Evolutionary conservation across 2,329 filamentous ascomycete genomes (phyloP), one percentile per base, ranked within the genome.

Genomic region (Dothideomycetidae sp.): DNA sequence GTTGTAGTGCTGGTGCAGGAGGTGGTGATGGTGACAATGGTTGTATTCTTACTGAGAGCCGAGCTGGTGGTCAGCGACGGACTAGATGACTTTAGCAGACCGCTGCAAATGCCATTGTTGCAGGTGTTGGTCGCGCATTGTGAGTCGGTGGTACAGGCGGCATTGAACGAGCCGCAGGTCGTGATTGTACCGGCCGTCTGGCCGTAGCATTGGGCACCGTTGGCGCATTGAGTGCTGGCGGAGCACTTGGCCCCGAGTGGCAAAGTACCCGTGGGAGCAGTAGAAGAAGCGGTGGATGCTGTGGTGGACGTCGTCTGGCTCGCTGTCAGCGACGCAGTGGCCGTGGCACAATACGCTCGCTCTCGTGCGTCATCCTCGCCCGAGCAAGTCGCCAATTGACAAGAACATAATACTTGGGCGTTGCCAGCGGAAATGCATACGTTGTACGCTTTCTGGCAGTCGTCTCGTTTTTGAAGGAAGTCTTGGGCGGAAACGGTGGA

Each of bases 71-170:
- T n/a, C 10, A 28, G 3, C 13, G 14, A 11, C 16, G 32, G 33
- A 16, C 36, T 19, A 4, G 40, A 31, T 3, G 42, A 38, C 12
- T 43, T 16, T 18, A 44, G 19, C 38, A 48, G 37, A 15, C 48
- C 48, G 16, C 42, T 47, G 45, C 48, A 51, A 17, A 51, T 33
- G 2, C 47, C 47, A 10, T 44, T 41, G 31, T 46, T 42, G 45
- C 48, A 51, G 10, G 46, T 48, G 36, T 51, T 51, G 44, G 33
- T 45, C 1, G 47, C 48, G 29, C 48, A 51, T 31, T 51, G 47
- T 14, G 32, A 28, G 33, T 50, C 42, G 14, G 12, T 32, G 2
- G 26, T 39, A 41, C 48, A 51, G 2, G 31, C 44, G 11, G 47
- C 47, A 29, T 50, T 47, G 47, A 46, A 50, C n/a, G 46, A 48